Base-by-base conservation (phyloP, 768 basidiomycete species). In the Lepiota venenata region DNA sequence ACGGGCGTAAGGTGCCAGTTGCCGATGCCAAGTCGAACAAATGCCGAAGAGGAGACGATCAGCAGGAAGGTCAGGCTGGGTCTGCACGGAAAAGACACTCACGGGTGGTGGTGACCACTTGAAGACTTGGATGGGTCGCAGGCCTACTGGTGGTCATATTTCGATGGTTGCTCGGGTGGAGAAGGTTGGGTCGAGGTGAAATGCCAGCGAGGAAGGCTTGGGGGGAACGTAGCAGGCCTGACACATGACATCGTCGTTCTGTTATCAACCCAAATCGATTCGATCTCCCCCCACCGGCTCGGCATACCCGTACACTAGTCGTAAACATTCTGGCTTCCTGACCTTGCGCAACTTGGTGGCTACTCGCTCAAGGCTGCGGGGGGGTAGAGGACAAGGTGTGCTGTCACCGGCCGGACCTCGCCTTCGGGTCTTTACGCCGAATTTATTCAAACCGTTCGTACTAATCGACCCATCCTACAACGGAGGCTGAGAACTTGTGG, bases 41-140 rank as follows among this genome's bases (percentile, higher is more conserved):
- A 18, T 18, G 12, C 10, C 29, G 38, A 45, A 40, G 27, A 38
- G n/a, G 38, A 48, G 47, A 18, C 22, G 36, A 42, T 25, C 25
- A 25, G 25, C 25, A 25, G 25, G n/a, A n/a, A 32, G 32, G 32
- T 5, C 25, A 32, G n/a, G n/a, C 32, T 8, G 32, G 32, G 36
- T 22, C 21, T 56, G 36, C 18, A 39, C 11, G 38, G 10, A 25
- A 46, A 42, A 39, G 50, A 20, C n/a, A 68, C 75, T 50, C 55
- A 80, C 79, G 64, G 21, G 69, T 22, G 27, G 74, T 77, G 37
- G 72, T 75, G 39, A 80, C 72, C 49, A 71, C 61, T 52, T 60
- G 60, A 55, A 80, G 64, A 18, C 74, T 71, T 48, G 64, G 57
- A 61, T 75, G 71, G 20, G 75, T 78, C 46, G 70, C 65, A 16